Evolutionary conservation across 352 stramenopile genomes (phyloP), one percentile per base, ranked within the genome.

Genomic region (Albugo candida): DNA sequence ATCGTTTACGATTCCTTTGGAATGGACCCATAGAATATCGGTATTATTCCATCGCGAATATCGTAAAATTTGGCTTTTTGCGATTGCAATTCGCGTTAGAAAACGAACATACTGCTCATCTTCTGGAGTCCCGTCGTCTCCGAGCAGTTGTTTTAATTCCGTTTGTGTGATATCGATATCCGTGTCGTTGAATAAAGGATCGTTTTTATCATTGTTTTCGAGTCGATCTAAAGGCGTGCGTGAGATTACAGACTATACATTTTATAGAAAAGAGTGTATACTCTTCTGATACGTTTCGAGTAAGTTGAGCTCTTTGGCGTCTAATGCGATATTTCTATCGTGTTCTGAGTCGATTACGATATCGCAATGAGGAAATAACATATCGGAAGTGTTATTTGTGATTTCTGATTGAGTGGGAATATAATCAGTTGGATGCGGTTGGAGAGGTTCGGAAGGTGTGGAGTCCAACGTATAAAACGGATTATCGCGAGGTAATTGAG

Each of bases 21-120:
- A 81, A 45, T 89, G 72, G 18, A 96, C 71, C 87, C 87, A 97
- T 8, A 96, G 63, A 45, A 86, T 73, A 19, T 66, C 68, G 11
- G 75, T 52, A 11, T 83, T 59, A 37, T 91, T 60, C 89, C 89
- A 97, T 16, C 86, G 82, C 35, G 66, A 72, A 58, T 97, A 97
- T 13, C 79, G 79, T 42, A 92, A 60, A 35, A 89, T 74, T 44
- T 92, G 79, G 49, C 86, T 70, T 38, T 85, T 89, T 4, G 74
- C 76, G 5, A 89, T 45, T 42, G 70, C 70, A n/a, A 92, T 62
- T 21, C 79, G 74, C 16, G 72, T 86, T 19, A 89, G 70, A 55
- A 92, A 89, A 20, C 61, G 63, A 36, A 88, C 65, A 53, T 88
- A 88, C 42, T 75, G 57, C 49, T 78, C 70, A 55, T 91, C 77